Base-by-base conservation (phyloP, 1,139 yeast genomes). In the Yamadazyma atlantica region DNA sequence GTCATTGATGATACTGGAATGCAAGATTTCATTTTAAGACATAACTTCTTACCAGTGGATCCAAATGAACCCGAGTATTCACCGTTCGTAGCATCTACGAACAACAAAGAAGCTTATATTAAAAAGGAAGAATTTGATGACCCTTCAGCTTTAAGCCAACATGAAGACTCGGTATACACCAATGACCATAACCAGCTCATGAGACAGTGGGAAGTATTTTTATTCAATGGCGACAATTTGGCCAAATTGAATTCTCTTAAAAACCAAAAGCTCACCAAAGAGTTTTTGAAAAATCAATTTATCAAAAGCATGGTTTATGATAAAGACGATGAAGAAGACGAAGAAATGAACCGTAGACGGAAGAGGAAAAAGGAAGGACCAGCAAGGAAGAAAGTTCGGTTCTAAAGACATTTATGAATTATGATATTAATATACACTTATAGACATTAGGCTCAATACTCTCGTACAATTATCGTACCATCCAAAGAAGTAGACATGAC, bases 1-100 rank as follows among this genome's bases (percentile, higher is more conserved):
- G 74, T 73, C 9, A 75, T 75, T 35, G 85, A 80, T 49, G 82
- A 80, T 59, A 51, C 59, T 0, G 79, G 77, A 6, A 79, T 80
- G 68, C 80, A 75, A 46, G 67, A 77, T n/a, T 80, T 66, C 42
- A 69, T 80, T 13, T 59, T 76, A 44, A 58, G 61, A 40, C 79
- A 78, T 46, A 57, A 66, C 21, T 80, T 80, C 48, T 51, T 79
- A 36, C 54, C 57, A 4, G 51, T 64, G 40, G 60, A 50, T 11
- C 29, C 34, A 1, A 25, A 41, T 7, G 63, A 60, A 23, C 28
- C 26, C 1, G 75, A 70, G 43, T 70, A 55, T 44, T 42, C 57
- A 3, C 58, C 58, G 2, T 67, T 72, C 41, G 35, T 34, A 11
- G 50, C 52, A 2, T 40, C 50, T 2, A 38, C 52, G 3, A 31